Evolutionary conservation across 345 rosid genomes (phyloP).

Genomic region (Mercurialis annua): DNA sequence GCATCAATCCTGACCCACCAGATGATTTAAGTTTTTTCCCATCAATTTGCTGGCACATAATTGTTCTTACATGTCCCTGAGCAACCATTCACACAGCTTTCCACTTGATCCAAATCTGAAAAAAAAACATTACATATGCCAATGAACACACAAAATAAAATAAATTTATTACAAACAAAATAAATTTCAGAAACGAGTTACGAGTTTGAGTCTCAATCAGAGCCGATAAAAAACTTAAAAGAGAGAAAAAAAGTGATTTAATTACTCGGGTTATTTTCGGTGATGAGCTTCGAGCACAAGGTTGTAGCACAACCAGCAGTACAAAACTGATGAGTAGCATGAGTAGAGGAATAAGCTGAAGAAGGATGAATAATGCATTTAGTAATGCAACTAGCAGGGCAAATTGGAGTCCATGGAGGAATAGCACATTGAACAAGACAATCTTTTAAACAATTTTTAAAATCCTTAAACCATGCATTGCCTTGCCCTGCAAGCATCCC

Average conservation of each 20-base stretch:
- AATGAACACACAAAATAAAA: too few relatives aligned
- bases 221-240: too few relatives aligned
- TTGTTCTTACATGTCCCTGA: neutral
- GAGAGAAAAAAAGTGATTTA: neutral
- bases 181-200: neutral
- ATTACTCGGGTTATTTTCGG: neutral
- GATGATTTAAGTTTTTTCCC: neutral
- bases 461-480: neutral
- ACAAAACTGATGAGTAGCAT: neutral
- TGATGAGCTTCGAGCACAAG: neutral
- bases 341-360: neutral
- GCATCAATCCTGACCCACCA: neutral
- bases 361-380: neutral
- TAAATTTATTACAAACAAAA: too few relatives aligned
- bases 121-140: neutral
- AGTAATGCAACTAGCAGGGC: neutral
- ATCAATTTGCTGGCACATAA: neutral
- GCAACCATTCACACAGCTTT: neutral
- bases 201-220: too few relatives aligned
- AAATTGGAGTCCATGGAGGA: neutral
- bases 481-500: neutral
- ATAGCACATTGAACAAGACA: neutral
- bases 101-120: slow-evolving; percentile 2
- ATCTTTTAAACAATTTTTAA: neutral
- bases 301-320: slow-evolving; percentile 7